Base-by-base conservation (phyloP, 1,139 yeast species). In the Yamadazyma friedrichii region DNA sequence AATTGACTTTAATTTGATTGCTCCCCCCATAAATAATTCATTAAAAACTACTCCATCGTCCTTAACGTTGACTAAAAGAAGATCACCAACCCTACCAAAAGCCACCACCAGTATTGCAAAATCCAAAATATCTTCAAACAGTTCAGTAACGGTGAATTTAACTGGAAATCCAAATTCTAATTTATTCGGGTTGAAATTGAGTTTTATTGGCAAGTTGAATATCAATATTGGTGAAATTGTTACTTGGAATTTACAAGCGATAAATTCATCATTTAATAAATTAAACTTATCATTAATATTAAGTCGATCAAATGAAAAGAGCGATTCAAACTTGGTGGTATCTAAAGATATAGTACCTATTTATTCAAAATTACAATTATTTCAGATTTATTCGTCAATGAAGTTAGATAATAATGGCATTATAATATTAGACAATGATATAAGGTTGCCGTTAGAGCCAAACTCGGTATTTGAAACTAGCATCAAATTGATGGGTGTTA, bases 221-320 rank as follows among this genome's bases (percentile, higher is more conserved):
- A 79, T 84, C 6, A 67, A 71, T 47, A 60, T 83, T 11, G 94
- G 94, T 2, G 76, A 80, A 40, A 67, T 73, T 4, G 77, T 78
- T 49, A 72, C 68, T 41, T 82, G 93, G 87, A 75, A 73, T 42
- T 70, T 86, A 4, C 87, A 82, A 54, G 82, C 86, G 1, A 74
- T 84, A 41, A 87, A 86, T 62, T 73, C 73, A 44, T 68, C 82
- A 24, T 52, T 62, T 46, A 61, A 70, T 45, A 60, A 70, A 49
- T 61, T 81, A 59, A 65, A 75, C 51, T 50, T 82, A 20, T 64
- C 75, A n/a, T 53, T 71, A 27, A 50, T 67, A 28, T 63, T 64
- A 2, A 72, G 65, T 42, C 58, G 59, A 39, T 16, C 25, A 4
- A 17, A 25, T 8, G 17, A 25, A 9, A 38, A 32, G 15, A 16